Base-by-base conservation (phyloP, 495 filamentous ascomycete species). In the Xylaria curta region DNA sequence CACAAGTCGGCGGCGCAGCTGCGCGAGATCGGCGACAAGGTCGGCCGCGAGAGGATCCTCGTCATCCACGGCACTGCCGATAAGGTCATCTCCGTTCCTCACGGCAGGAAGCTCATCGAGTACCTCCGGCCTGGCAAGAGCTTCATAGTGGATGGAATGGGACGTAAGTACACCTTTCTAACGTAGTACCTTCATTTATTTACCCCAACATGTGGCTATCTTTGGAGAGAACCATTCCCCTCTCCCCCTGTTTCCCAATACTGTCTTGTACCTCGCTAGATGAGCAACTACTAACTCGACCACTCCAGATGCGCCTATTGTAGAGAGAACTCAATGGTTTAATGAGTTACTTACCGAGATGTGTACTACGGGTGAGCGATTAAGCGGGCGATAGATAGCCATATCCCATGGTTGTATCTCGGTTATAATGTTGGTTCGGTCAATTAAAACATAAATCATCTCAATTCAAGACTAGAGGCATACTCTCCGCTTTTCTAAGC, bases 51-150 rank as follows among this genome's bases (percentile, higher is more conserved):
- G 76, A 81, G 93, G 65, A 94, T 97, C 72, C 75, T 91, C 72
- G 87, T 95, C 0, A 73, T 93, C 74, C 93, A 95, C 78, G 94
- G 94, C 19, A 90, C 88, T 9, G 77, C 80, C 17, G 94, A 97
- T 84, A 82, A 83, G 7, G 93, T 97, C 90, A 91, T 97, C 72
- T 89, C 87, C 10, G 81, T 87, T 54, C 87, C 82, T 7, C 93
- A 95, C 80, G 91, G 85, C 1, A 76, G 84, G 69, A 85, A 88
- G 72, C 76, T 92, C 72, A 86, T 87, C 58, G 82, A 86, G 72
- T 83, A 83, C 49, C 74, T 90, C 15, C 59, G 85, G 71, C 87
- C 87, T 9, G 87, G 82, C n/a, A 71, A 76, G 72, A 78, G 78
- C 38, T 70, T 83, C 66, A 81, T 92, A 17, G 84, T 89, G 13